These are phyloP conservation scores for Apiospora aurea DNA, from an alignment of 2,329 filamentous ascomycete genomes.

Conservation along the genomic window DNA sequence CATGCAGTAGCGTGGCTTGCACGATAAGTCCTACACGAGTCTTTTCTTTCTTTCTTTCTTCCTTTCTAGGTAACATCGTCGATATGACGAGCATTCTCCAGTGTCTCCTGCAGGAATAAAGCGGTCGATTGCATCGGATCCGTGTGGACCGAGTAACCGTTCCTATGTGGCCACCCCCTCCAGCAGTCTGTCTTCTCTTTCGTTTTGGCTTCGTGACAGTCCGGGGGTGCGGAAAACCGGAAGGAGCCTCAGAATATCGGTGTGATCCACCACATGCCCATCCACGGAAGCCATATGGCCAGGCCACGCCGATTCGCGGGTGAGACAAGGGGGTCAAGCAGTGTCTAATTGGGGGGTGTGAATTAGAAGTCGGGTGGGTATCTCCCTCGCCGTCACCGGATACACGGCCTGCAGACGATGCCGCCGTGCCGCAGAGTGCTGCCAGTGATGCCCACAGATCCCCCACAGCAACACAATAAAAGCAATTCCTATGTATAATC, in stretches of 20 bases:
- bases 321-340: constrained; percentile 19
- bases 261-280: constrained; percentile 11
- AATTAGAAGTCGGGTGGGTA: constrained; percentile 13
- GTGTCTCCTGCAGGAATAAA: neutral
- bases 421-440: neutral
- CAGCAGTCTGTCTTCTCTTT: neutral
- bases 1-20: constrained; percentile 14
- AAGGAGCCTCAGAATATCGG: constrained; percentile 13
- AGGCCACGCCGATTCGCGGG: constrained; percentile 1
- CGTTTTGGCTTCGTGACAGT: constrained; percentile 12
- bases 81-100: neutral
- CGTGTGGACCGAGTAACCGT: constrained; percentile 13
- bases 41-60: neutral
- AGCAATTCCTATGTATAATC: constrained; percentile 5
- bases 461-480: neutral
- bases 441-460: constrained; percentile 2
- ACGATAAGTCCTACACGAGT: constrained; percentile 3
- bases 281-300: constrained; percentile 1
- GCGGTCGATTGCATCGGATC: constrained; percentile 11
- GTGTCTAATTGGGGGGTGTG: constrained; percentile 18
- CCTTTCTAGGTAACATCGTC: neutral
- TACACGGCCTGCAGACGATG: constrained; percentile 3
- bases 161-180: neutral
- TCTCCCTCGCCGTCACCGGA: constrained; percentile 5
- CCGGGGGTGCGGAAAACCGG: constrained; percentile 1